These are phyloP conservation scores for Coemansia guatemalensis DNA, from an alignment of 192 early-diverging fungal species.

Conservation along the genomic window DNA sequence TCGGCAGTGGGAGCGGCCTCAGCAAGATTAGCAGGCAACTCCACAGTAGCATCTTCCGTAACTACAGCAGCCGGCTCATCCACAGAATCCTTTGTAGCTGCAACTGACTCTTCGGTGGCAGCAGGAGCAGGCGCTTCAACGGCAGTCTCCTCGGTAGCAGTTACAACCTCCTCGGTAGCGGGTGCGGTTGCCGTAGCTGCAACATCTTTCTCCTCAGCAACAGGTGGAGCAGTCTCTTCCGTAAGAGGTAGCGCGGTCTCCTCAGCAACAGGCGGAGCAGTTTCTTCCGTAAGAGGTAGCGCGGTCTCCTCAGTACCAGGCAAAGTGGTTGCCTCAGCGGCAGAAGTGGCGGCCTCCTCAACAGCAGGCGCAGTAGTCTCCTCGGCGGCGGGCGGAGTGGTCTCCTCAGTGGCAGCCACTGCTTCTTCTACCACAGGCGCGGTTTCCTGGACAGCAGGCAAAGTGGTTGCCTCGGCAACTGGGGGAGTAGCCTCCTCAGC, in stretches of 20 bases:
- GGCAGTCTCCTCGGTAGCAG: neutral
- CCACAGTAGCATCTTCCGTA: slow-evolving; percentile 6
- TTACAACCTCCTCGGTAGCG: slow-evolving; percentile 1
- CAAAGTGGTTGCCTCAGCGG: neutral
- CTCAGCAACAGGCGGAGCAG: neutral
- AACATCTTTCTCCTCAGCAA: neutral
- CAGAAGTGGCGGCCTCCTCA: slow-evolving; percentile 1
- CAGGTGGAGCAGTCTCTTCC: slow-evolving; percentile 1
- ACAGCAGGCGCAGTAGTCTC: no score
- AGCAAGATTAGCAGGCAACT: neutral
- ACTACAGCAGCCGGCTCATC: slow-evolving; percentile 7
- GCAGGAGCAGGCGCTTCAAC: slow-evolving; percentile 5
- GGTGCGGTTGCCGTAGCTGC: neutral
- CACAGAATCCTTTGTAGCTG: neutral
- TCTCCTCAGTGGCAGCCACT: no score
- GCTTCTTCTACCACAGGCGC: slow-evolving; percentile 12
- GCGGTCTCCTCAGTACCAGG: slow-evolving; percentile 3
- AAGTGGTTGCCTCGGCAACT: no score
- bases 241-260: neutral
- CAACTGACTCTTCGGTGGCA: slow-evolving; percentile 2
- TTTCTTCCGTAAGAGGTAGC: neutral
- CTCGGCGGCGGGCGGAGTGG: neutral
- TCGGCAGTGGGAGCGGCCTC: slow-evolving; percentile 5
- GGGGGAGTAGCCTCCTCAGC: neutral
- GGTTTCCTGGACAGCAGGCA: slow-evolving; percentile 5